Base-by-base conservation (phyloP, 306 rosid genomes). In the Begonia loranthoides region DNA sequence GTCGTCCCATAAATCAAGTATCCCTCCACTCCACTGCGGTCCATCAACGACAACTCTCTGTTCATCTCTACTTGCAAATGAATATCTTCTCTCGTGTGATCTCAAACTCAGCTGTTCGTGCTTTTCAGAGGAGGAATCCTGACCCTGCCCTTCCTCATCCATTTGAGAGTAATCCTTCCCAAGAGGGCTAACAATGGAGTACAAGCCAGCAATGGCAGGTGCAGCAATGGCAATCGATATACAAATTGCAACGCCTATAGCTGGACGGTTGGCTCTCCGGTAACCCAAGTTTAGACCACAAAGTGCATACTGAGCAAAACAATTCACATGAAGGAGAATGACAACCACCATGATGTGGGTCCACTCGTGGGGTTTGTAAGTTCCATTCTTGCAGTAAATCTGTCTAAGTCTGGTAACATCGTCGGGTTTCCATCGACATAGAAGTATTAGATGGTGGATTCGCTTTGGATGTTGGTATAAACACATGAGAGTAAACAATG, bases 321-420 rank as follows among this genome's bases (percentile, higher is more conserved):
- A 90, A 60, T 90, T 90, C 54, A 82, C 49, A 44, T 90, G 76
- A 56, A 85, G 94, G 49, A 90, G 85, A 59, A 74, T 65, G 59
- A 89, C 64, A 61, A 90, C 97, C 21, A 90, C 81, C 94, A 90
- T 73, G 81, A 85, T 85, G 73, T 90, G 97, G 17, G 70, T 59
- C 95, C 97, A 78, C 64, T 90, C 97, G 60, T 78, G 85, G 12
- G 94, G 95, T 65, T 90, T 85, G 56, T 70, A 80, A 36, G 95
- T 82, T 7, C 92, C 95, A 61, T 85, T 73, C 66, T 90, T 90
- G 69, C 94, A 85, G 67, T 85, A 90, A 34, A 70, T 12, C 61
- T 74, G 78, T 63, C 97, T 63, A 15, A 90, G 81, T 58, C 17
- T 76, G 12, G 74, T 47, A 68, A 90, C 68, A 63, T 85, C 95